Conservation (phyloP, 306 rosid genomes). For the Vigna nakashimae region DNA sequence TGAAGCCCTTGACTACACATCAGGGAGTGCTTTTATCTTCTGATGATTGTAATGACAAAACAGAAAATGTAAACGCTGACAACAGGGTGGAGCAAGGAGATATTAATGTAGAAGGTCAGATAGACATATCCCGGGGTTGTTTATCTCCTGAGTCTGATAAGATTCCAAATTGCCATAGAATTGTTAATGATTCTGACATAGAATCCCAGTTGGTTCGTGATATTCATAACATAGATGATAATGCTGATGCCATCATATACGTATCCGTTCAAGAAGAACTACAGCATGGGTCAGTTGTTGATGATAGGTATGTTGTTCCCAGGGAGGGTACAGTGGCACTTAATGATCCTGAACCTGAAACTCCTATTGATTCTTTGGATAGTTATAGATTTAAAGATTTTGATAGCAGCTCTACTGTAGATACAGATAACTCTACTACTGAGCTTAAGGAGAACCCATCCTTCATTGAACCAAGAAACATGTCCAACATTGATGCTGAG, state of each 20-base stretch:
- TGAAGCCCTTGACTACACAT: conserved; percentile 64
- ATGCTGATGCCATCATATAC: conserved; percentile 42
- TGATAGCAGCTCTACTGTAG: conserved; percentile 42
- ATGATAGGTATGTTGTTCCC: conserved; percentile 45
- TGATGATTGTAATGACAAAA: conserved; percentile 50
- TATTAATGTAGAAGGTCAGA: conserved; percentile 41
- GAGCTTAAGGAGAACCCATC: conserved; percentile 50
- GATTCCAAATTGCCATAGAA: conserved; percentile 31
- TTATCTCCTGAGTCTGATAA: conserved; percentile 56
- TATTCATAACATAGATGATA: conserved; percentile 41
- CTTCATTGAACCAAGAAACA: conserved; percentile 44
- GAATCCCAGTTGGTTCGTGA: conserved; percentile 46
- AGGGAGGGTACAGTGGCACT: conserved; percentile 33
- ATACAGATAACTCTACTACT: conserved; percentile 48
- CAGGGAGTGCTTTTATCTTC: conserved; percentile 59
- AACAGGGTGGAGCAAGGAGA: neutral
- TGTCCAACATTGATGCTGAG: conserved; percentile 44
- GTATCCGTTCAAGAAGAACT: conserved; percentile 50
- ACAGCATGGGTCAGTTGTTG: conserved; percentile 47
- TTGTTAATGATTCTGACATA: conserved; percentile 45
- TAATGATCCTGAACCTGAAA: conserved; percentile 54
- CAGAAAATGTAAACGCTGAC: conserved; percentile 41
- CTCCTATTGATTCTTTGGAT: conserved; percentile 46
- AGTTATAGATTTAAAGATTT: conserved; percentile 51
- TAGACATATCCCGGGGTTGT: conserved; percentile 53